A percentile compares a stretch with the other conserved stretches of the same genome.
Conservation (phyloP, 257 asterid species). For the Penstemon davidsonii region DNA sequence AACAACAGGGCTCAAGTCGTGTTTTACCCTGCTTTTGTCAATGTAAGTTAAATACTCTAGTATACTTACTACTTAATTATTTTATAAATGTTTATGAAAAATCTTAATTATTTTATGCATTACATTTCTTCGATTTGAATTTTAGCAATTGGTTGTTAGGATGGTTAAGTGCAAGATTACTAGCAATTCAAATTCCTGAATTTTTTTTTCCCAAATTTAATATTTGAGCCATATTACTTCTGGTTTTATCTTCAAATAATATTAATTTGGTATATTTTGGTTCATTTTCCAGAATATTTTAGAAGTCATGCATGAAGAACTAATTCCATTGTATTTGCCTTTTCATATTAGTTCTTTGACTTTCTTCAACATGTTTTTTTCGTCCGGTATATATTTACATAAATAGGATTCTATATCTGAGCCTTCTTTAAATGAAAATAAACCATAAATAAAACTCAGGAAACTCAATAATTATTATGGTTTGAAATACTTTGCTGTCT, state of each 20-base stretch:
- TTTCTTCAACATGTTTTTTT: not conserved
- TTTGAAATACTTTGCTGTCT: not conserved
- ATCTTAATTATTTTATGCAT: not conserved
- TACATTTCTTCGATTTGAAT: conserved; percentile 14
- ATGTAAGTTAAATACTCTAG: conserved; percentile 39
- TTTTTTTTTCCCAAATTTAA: not conserved
- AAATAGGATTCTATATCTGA: not conserved
- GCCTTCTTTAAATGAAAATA: not conserved
- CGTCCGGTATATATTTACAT: not conserved
- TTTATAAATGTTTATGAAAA: not conserved
- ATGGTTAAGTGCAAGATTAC: not conserved
- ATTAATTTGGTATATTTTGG: conserved; percentile 9
- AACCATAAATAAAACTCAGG: not conserved
- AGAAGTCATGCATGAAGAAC: not conserved
- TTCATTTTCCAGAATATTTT: conserved; percentile 2
- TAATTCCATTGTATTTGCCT: not conserved
- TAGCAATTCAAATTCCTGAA: not conserved
- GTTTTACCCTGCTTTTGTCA: conserved; percentile 54
- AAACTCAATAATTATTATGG: not conserved
- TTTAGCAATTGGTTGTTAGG: not conserved
- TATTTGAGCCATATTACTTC: not conserved
- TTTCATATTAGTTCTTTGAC: not conserved
- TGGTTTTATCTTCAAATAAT: conserved; percentile 5
- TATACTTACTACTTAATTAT: not conserved
- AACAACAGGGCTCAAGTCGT: conserved; percentile 68